Conservation (phyloP, 176 grass and related monocot species). For the Alloteropsis semialata region DNA sequence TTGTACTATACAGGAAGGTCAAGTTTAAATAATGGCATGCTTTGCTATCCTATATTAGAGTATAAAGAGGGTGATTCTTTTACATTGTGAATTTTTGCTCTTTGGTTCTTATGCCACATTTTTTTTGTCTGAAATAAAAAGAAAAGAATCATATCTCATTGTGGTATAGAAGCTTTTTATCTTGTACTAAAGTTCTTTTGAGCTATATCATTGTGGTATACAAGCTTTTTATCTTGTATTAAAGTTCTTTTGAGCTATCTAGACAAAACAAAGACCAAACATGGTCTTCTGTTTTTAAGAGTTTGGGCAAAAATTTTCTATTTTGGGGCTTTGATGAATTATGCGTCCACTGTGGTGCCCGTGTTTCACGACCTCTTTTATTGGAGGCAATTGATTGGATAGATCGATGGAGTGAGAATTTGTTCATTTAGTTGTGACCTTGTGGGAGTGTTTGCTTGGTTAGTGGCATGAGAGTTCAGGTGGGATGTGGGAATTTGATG, state of each 20-base stretch:
- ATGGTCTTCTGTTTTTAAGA: neutral
- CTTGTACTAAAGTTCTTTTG: neutral
- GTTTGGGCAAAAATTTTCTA: neutral
- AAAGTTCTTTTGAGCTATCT: neutral
- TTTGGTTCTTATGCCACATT: neutral
- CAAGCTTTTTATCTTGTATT: neutral
- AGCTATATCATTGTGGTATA: neutral
- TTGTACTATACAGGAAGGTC: neutral
- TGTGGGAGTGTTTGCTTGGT: neutral
- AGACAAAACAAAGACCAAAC: slow-evolving; percentile 8
- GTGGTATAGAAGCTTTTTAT: neutral
- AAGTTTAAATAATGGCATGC: neutral
- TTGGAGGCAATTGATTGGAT: neutral
- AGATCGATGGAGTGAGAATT: neutral
- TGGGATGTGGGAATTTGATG: neutral
- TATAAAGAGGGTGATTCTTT: neutral
- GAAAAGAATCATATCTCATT: neutral
- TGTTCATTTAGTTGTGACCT: neutral
- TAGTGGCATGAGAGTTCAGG: neutral
- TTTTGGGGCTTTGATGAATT: neutral
- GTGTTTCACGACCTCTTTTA: neutral
- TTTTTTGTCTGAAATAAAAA: neutral
- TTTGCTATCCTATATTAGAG: neutral
- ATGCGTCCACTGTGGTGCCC: neutral
- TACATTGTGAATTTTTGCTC: neutral